Evolutionary conservation across 2,329 filamentous ascomycete genomes (phyloP), one percentile per base, ranked within the genome.

Genomic region (Parafenestella ontariensis): DNA sequence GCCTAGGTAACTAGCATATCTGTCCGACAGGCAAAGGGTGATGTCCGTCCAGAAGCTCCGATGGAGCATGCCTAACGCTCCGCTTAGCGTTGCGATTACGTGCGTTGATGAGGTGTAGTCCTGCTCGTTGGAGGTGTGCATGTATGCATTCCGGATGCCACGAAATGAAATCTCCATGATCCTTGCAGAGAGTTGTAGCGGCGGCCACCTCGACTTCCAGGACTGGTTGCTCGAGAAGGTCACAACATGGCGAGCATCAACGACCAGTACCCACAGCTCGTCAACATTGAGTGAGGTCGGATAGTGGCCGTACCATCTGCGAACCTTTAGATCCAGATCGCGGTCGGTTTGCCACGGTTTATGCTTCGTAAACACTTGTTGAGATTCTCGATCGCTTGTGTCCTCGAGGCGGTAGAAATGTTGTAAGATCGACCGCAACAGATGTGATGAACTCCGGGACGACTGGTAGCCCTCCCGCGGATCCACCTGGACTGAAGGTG

Each of bases 351-450:
- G 61, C 77, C 77, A 79, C 2, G 76, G 77, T 49, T 76, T 78
- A 52, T 79, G 75, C 54, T 69, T 77, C 6, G 73, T 74, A 46
- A 78, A 78, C 0, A 78, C 76, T 33, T 73, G 70, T 33, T 71
- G 68, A 3, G 68, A 61, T 52, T 79, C 77, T n/a, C 77, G 70
- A 61, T 79, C 76, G 7, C 59, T 49, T 0, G 77, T 79, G 54
- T 79, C 77, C 57, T 79, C 77, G 0, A 79, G 67, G 1, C 77
- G 73, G 54, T 78, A 79, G 42, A 76, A 79, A 54, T 79, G 71
- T 59, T 79, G 76, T 13, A 79, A 52, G 3, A 79, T 68, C 1
- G 77, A 79, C 20, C 77, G 65, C 2, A 79, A 46, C 7, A 76
- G 61, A 59, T 79, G 77, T 5, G 76, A 71, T 0, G 76, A 71